A percentile compares a stretch with the other conserved stretches of the same genome.
These are phyloP conservation scores for Ogataea neopini DNA, from an alignment of 805 yeast genomes.

Conservation along the genomic window DNA sequence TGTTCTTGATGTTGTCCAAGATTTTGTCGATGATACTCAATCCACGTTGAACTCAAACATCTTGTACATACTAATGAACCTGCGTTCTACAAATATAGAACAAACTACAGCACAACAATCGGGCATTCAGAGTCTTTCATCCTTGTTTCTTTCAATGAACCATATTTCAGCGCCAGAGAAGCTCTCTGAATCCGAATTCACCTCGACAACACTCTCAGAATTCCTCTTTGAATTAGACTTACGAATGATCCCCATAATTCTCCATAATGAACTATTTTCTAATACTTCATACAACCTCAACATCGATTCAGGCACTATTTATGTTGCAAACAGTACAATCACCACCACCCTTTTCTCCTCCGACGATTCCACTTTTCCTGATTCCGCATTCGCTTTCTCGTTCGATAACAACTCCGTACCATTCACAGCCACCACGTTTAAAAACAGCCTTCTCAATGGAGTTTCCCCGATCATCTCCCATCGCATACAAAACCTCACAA, in stretches of 20 bases:
- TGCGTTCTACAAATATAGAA: conserved; percentile 28
- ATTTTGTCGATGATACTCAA: conserved; percentile 43
- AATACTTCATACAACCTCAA: conserved; percentile 35
- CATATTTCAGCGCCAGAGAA: conserved; percentile 2
- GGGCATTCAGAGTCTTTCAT: conserved; percentile 12
- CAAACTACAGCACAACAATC: conserved; percentile 8
- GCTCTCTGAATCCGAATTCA: not conserved
- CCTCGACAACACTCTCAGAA: conserved; percentile 28
- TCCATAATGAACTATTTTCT: conserved; percentile 29
- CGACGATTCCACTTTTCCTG: not conserved
- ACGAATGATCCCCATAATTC: conserved; percentile 40
- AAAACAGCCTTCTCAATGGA: conserved; percentile 53
- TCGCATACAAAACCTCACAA: conserved; percentile 28
- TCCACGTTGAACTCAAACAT: conserved; percentile 47
- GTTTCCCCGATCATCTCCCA: conserved; percentile 62
- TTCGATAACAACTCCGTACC: conserved; percentile 39
- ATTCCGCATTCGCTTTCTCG: conserved; percentile 22
- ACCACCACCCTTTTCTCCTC: not conserved
- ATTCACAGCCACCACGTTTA: conserved; percentile 42
- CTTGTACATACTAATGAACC: conserved; percentile 41
- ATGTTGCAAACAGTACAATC: conserved; percentile 14
- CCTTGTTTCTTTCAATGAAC: conserved; percentile 1
- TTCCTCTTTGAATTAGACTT: conserved; percentile 38
- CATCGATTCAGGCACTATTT: conserved; percentile 15
- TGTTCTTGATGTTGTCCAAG: conserved; percentile 32